phyloP scores from a whole-genome alignment of 2,329 filamentous ascomycete genomes.

The Colletotrichum musae region DNA sequence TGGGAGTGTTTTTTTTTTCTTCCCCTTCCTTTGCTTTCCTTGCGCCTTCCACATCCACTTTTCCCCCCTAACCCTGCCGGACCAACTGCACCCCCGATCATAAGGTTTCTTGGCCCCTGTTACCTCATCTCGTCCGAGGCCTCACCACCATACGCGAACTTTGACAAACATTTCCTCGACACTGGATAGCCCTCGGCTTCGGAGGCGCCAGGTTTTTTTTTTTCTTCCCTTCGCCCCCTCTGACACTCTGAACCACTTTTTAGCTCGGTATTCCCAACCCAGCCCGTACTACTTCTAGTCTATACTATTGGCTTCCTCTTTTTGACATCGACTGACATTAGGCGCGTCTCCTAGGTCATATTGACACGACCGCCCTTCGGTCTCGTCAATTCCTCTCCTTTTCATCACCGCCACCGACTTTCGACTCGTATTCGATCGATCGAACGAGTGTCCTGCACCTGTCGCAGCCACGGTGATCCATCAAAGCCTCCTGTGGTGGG shows the following conservation, averaged over 20 bases:
- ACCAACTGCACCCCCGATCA: conserved; percentile 40
- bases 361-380: conserved; percentile 19
- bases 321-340: conserved; percentile 25
- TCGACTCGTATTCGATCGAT: conserved; percentile 19
- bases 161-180: conserved; percentile 38
- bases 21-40: background rate
- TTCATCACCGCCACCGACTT: conserved; percentile 9
- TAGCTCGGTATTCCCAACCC: conserved; percentile 6
- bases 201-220: conserved; percentile 35
- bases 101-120: conserved; percentile 42
- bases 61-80: conserved; percentile 39
- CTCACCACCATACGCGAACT: conserved; percentile 35
- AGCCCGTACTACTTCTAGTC: conserved; percentile 2
- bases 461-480: background rate
- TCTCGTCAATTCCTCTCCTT: conserved; percentile 25
- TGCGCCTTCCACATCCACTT: conserved; percentile 19
- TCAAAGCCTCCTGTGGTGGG: conserved; percentile 12
- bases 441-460: conserved; percentile 13
- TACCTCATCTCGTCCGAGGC: conserved; percentile 41
- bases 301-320: conserved; percentile 12
- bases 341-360: conserved; percentile 32
- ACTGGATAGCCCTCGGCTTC: conserved; percentile 31
- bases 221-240: background rate
- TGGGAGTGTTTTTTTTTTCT: background rate
- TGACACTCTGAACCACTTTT: background rate